A percentile compares a stretch with the other conserved stretches of the same genome.
Conservation (phyloP, 1,284 basidiomycete genomes). For the Anthracocystis walkeri region DNA sequence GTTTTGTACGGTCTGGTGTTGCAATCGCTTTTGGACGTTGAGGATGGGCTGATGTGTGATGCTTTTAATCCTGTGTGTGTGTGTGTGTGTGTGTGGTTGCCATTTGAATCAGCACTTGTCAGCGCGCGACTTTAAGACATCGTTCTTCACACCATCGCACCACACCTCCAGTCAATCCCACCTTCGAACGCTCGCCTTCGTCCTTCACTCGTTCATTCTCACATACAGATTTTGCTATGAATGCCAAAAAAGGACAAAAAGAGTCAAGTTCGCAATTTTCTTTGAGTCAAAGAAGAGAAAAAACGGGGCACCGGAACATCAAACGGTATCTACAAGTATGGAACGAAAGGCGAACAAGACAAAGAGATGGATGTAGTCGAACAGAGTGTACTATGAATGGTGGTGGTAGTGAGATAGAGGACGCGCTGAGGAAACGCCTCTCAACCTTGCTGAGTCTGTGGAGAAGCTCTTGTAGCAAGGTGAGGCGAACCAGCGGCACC, state of each 20-base stretch:
- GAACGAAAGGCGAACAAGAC: slow-evolving; percentile 45
- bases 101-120: background rate
- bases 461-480: slow-evolving; percentile 33
- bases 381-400: slow-evolving; percentile 9
- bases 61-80: background rate
- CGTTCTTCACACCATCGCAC: background rate
- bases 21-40: no score
- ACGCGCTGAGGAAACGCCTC: background rate
- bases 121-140: no score
- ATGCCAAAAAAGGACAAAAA: background rate
- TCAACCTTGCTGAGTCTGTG: slow-evolving; percentile 49
- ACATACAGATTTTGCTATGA: background rate
- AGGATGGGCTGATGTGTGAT: background rate
- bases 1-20: background rate
- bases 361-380: background rate
- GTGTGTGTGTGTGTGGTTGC: background rate
- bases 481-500: slow-evolving; percentile 39
- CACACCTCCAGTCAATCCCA: background rate
- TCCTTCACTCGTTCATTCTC: background rate
- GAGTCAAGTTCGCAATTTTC: slow-evolving; percentile 37
- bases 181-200: background rate
- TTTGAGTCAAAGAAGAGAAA: slow-evolving; percentile 6
- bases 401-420: slow-evolving; percentile 5
- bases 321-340: slow-evolving; percentile 22
- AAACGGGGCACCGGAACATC: slow-evolving; percentile 6